Base-by-base conservation (phyloP, 2,329 filamentous ascomycete species). In the Zasmidium cellare region DNA sequence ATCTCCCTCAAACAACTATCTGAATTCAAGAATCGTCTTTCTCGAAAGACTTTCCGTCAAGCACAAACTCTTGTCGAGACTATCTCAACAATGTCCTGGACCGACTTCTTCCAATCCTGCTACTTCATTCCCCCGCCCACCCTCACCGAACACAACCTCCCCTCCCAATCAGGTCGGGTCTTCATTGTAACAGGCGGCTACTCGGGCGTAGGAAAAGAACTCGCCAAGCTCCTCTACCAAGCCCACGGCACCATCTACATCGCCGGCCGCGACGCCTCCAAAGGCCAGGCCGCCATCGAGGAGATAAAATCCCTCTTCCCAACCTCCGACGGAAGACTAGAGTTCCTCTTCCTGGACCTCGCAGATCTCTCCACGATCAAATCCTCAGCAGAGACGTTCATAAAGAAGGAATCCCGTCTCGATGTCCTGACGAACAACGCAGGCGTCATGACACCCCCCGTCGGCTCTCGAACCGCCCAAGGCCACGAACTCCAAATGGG, bases 231-330 rank as follows among this genome's bases (percentile, higher is more conserved):
- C 2, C 74, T 87, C 11, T 86, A 86, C 69, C 69, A 72, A 12
- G 77, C 76, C 35, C 81, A 83, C 56, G 76, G 76, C 45, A 83
- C 73, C 1, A 79, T 87, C n/a, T 86, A 84, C 69, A 69, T 84
- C 22, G 81, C 82, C 9, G 78, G 78, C 1, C 80, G 83, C 24
- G 78, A 71, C 1, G 65, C 74, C 22, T 66, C 74, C 16, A 81
- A 80, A 59, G 80, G 74, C 14, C 67, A 70, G 2, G 59, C 67
- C 0, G 80, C 80, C 31, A 80, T 85, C 49, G 66, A 72, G 3
- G 58, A 68, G 3, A 79, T 84, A 61, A 70, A 75, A 55, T 68
- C 22, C 59, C 67, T 7, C 46, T 68, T 63, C 31, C 74, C 77
- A 1, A 61, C 65, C 38, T 78, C 70, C 1, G 71, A 67, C 1